phyloP scores from a whole-genome alignment of 495 filamentous ascomycete genomes.

The Penicillium bialowiezense region DNA sequence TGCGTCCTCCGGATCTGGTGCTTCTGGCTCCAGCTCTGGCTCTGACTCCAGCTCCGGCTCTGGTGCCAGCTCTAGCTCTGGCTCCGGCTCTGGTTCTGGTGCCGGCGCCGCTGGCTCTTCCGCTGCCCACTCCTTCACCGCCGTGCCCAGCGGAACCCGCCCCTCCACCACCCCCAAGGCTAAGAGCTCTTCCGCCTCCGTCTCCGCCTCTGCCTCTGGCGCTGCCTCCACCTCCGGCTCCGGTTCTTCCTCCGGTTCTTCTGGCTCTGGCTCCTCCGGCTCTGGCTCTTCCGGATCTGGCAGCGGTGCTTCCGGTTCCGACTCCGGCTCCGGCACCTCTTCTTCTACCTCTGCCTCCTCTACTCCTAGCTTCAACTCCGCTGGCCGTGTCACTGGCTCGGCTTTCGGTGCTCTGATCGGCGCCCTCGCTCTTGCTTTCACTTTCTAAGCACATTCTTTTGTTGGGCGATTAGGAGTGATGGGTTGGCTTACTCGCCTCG shows the following conservation, averaged over 20 bases:
- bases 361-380: constrained; percentile 17
- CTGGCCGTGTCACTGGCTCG: constrained; percentile 31
- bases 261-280: constrained; percentile 2
- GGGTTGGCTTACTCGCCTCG: constrained; percentile 7
- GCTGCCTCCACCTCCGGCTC: background rate
- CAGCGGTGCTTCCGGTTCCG: constrained; percentile 10
- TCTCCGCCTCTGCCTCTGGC: constrained; percentile 3
- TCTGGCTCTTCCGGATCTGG: constrained; percentile 14
- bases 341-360: constrained; percentile 9
- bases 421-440: constrained; percentile 29
- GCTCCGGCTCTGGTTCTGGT: constrained; percentile 3
- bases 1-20: constrained; percentile 17
- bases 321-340: constrained; percentile 12
- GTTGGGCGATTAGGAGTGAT: constrained; percentile 16
- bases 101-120: constrained; percentile 7
- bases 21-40: constrained; percentile 9
- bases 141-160: constrained; percentile 8
- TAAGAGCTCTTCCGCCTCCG: constrained; percentile 9
- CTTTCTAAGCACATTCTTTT: constrained; percentile 26
- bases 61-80: constrained; percentile 14
- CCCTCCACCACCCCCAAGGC: constrained; percentile 12
- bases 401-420: constrained; percentile 28
- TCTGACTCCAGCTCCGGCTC: constrained; percentile 15
- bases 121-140: constrained; percentile 9
- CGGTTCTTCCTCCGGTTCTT: background rate